Percentiles rank a stretch among this genome's conserved stretches.
Evolutionary conservation across 2,329 filamentous ascomycete species (phyloP).

Genomic region (Penicillium sp.): DNA sequence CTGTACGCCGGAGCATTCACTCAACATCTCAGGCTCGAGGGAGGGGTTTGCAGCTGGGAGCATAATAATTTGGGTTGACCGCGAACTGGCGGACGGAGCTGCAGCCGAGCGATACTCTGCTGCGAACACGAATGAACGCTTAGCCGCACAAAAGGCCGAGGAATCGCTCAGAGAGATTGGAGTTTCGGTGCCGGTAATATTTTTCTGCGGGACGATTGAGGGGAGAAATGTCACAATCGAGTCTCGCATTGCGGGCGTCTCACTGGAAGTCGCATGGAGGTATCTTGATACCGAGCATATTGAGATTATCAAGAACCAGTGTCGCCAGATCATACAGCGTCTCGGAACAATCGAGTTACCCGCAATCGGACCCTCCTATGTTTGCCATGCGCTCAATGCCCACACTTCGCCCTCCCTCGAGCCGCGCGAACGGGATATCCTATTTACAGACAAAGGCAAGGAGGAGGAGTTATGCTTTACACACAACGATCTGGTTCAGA

Average conservation of each 20-base stretch:
- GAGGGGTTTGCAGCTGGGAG: conserved; percentile 39
- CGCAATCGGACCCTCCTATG: conserved; percentile 34
- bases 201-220: conserved; percentile 40
- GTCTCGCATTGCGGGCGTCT: conserved; percentile 42
- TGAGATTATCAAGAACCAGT: conserved; percentile 36
- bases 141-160: conserved; percentile 36
- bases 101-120: conserved; percentile 34
- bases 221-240: conserved; percentile 43
- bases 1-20: conserved; percentile 34
- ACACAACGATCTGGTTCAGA: conserved; percentile 40
- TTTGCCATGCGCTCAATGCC: conserved; percentile 35
- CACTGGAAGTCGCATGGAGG: conserved; percentile 41
- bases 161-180: conserved; percentile 34
- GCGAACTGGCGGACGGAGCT: conserved; percentile 25
- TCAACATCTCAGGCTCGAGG: conserved; percentile 31
- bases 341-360: conserved; percentile 28
- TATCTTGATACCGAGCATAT: conserved; percentile 38
- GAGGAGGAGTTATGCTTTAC: conserved; percentile 32
- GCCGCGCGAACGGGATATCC: conserved; percentile 32
- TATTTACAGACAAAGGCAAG: conserved; percentile 30
- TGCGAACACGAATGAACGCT: conserved; percentile 40
- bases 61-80: conserved; percentile 40
- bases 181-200: conserved; percentile 36
- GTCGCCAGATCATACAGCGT: conserved; percentile 35
- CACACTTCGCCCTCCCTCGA: conserved; percentile 25